A percentile compares a stretch with the other conserved stretches of the same genome.
Evolutionary conservation across 2,329 filamentous ascomycete genomes (phyloP).

Genomic region (Botrytis fabae): DNA sequence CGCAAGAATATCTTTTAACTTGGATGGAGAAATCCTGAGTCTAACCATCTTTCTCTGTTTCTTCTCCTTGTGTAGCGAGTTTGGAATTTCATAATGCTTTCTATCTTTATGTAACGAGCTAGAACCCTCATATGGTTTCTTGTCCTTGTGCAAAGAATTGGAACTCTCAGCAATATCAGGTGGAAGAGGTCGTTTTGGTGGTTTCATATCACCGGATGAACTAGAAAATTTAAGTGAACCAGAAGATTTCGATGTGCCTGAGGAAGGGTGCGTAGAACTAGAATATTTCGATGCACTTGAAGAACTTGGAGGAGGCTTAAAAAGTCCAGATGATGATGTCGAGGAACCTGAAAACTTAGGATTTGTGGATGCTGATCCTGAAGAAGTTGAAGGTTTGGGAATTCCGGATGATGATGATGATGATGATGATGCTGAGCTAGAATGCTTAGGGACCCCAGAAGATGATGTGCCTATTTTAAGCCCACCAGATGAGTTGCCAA

Average conservation of each 20-base stretch:
- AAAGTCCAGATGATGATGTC: not conserved
- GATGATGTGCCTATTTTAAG: not conserved
- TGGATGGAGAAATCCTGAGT: slow-evolving; percentile 24
- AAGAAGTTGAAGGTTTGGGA: not conserved
- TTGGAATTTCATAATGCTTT: slow-evolving; percentile 9
- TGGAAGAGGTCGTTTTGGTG: slow-evolving; percentile 33
- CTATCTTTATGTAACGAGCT: slow-evolving; percentile 11
- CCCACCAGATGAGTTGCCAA: not conserved
- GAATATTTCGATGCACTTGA: not conserved
- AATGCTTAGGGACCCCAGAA: not conserved
- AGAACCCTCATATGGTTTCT: slow-evolving; percentile 14
- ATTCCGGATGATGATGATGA: not conserved
- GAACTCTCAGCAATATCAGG: slow-evolving; percentile 24
- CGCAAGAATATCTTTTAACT: slow-evolving; percentile 30
- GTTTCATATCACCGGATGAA: slow-evolving; percentile 27
- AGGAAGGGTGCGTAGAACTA: not conserved
- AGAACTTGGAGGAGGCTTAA: not conserved
- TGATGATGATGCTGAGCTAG: not conserved
- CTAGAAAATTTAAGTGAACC: slow-evolving; percentile 8
- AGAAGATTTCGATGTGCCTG: not conserved
- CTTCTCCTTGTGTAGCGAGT: slow-evolving; percentile 5
- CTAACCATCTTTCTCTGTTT: slow-evolving; percentile 23
- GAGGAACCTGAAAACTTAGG: slow-evolving; percentile 2
- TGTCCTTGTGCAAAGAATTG: slow-evolving; percentile 11
- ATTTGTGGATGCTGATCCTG: not conserved